A percentile compares a stretch with the other conserved stretches of the same genome.
phyloP scores from a whole-genome alignment of 768 basidiomycete species.

The Collybia sp. region DNA sequence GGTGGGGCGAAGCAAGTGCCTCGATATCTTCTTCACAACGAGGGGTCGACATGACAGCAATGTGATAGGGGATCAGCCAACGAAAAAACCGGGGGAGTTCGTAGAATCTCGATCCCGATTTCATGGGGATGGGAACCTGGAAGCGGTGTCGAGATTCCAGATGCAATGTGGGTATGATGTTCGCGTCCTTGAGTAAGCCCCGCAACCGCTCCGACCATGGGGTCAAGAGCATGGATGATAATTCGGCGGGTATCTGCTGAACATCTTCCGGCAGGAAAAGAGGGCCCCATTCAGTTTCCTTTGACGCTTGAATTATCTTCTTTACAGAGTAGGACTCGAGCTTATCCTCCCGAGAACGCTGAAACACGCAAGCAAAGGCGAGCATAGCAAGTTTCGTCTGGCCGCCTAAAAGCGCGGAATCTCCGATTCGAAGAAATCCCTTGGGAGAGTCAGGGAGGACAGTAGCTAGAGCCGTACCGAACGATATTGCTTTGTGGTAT shows the following conservation, averaged over 20 bases:
- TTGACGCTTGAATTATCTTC: slow-evolving; percentile 38
- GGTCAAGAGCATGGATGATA: slow-evolving; percentile 23
- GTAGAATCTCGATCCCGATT: slow-evolving; percentile 15
- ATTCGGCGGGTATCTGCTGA: slow-evolving; percentile 27
- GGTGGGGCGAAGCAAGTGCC: slow-evolving; percentile 34
- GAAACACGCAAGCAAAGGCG: slow-evolving; percentile 43
- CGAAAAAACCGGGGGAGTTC: slow-evolving; percentile 56
- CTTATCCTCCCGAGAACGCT: slow-evolving; percentile 31
- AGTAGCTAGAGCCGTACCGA: slow-evolving; percentile 26
- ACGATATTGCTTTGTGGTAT: slow-evolving; percentile 26
- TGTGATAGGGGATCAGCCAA: slow-evolving; percentile 54
- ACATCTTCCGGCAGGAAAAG: slow-evolving; percentile 39
- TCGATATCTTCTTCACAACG: slow-evolving; percentile 43
- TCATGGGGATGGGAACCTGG: slow-evolving; percentile 23
- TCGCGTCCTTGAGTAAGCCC: slow-evolving; percentile 24
- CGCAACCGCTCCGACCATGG: slow-evolving; percentile 38
- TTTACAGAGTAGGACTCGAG: slow-evolving; percentile 37
- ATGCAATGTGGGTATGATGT: slow-evolving; percentile 30
- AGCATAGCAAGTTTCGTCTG: slow-evolving; percentile 50
- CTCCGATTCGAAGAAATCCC: slow-evolving; percentile 48
- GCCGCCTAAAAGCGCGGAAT: slow-evolving; percentile 29
- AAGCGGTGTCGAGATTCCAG: slow-evolving; percentile 36
- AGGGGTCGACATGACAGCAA: slow-evolving; percentile 61
- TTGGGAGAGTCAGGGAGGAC: slow-evolving; percentile 29
- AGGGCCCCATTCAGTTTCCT: slow-evolving; percentile 48